These are phyloP conservation scores for Orbilia javanica DNA, from an alignment of 2,329 filamentous ascomycete genomes.

Conservation along the genomic window DNA sequence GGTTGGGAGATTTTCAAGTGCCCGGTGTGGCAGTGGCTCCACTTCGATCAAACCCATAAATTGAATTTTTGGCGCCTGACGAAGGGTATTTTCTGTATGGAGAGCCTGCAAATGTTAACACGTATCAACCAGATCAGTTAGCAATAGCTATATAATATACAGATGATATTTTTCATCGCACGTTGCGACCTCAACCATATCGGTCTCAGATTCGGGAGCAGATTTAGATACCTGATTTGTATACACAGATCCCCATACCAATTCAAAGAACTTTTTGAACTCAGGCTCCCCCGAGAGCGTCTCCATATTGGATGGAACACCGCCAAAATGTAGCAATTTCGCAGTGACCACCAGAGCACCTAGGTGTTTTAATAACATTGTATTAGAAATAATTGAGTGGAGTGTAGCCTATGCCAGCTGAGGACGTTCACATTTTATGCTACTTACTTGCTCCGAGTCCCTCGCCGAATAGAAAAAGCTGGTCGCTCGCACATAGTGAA, in stretches of 20 bases:
- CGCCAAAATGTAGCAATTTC: conserved; percentile 20
- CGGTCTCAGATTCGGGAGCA: not conserved
- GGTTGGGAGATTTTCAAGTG: not conserved
- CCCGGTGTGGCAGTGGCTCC: not conserved
- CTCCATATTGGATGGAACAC: not conserved
- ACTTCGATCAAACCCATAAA: conserved; percentile 41
- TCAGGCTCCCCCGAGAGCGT: not conserved
- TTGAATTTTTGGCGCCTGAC: conserved; percentile 14
- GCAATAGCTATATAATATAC: not conserved
- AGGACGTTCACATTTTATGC: not conserved
- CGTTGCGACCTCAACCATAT: not conserved
- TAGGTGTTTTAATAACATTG: conserved; percentile 11
- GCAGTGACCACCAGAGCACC: conserved; percentile 23
- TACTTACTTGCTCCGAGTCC: conserved; percentile 29
- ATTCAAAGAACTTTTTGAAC: conserved; percentile 9
- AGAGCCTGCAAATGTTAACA: no score
- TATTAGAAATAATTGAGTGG: not conserved
- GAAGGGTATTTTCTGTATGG: not conserved
- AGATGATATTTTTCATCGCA: no score
- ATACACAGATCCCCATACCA: conserved; percentile 17
- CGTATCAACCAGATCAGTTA: not conserved
- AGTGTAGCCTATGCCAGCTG: not conserved
- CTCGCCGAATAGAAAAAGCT: conserved; percentile 42
- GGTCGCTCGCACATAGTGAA: conserved; percentile 3
- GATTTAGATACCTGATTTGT: conserved; percentile 5